Evolutionary conservation across 116 monocot genomes (phyloP), one percentile per base, ranked within the genome.

Genomic region (Iris pallida): DNA sequence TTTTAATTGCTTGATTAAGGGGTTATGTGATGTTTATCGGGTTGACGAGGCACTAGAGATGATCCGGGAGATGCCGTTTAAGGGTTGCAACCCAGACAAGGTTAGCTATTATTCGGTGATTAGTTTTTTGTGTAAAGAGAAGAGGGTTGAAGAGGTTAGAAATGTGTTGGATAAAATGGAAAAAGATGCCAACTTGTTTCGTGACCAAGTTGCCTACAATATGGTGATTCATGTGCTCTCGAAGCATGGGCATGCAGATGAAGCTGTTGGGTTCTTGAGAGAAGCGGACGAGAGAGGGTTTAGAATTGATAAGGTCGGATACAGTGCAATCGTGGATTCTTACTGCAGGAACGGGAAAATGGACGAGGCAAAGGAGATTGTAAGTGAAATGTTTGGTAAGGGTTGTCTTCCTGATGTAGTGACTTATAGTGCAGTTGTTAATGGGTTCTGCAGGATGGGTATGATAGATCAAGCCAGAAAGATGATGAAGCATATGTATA

Each of bases 1-100:
- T 16, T 96, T 77, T 53, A 96, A 96, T 74, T 96, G 92, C 57
- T 80, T 96, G 78, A 87, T 96, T 20, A 86, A 92, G 73, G 96
- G 92, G 6, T 80, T 89, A 20, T 96, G 96, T 61, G 75, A 85
- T 61, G 78, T 68, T 5, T 43, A 66, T 47, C 76, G 73, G 43
- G 56, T 89, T 16, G 75, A 75, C 4, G 89, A 92, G 48, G 96
- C 89, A 5, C 45, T 92, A 61, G 65, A 73, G 59, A 72, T 92
- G 82, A 86, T 96, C 20, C 41, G 59, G 44, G 82, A 81, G 69
- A 96, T 96, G 96, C 68, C 78, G 15, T 57, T 61, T 52, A 84
- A 76, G 42, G 89, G 92, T 4, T 87, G 74, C 45, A 40, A 58
- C 1, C 92, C 92, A 4, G 96, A 96, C 63, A 91, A 92, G 80